A percentile compares a stretch with the other conserved stretches of the same genome.
These are phyloP conservation scores for Pichia sorboxylosa DNA, from an alignment of 1,139 yeast genomes.

Conservation along the genomic window DNA sequence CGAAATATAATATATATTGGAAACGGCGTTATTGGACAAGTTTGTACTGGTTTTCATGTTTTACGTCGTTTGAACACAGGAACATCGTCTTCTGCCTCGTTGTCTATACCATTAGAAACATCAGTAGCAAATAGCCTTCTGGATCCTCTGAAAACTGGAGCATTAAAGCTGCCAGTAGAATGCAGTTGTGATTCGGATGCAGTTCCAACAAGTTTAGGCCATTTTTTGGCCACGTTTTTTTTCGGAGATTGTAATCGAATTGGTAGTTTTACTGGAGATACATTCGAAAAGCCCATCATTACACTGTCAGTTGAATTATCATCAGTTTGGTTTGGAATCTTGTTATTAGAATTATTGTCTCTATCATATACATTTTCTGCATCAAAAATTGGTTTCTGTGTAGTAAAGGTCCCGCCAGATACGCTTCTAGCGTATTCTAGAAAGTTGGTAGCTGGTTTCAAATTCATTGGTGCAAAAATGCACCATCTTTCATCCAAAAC, in stretches of 20 bases:
- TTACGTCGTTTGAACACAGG: too few relatives aligned
- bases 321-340: too few relatives aligned
- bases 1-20: too few relatives aligned
- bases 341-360: background rate
- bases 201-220: constrained; percentile 26
- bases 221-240: constrained; percentile 21
- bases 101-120: too few relatives aligned
- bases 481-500: constrained; percentile 38
- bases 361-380: background rate
- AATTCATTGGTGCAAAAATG: constrained; percentile 29
- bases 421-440: constrained; percentile 26
- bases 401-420: constrained; percentile 15
- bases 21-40: too few relatives aligned
- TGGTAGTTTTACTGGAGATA: constrained; percentile 6
- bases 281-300: too few relatives aligned
- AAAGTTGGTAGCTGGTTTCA: constrained; percentile 25
- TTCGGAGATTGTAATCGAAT: constrained; percentile 24
- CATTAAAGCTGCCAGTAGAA: too few relatives aligned
- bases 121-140: too few relatives aligned
- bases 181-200: constrained; percentile 26
- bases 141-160: too few relatives aligned
- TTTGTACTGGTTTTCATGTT: too few relatives aligned
- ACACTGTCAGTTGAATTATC: too few relatives aligned
- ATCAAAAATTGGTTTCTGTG: constrained; percentile 5
- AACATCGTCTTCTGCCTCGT: too few relatives aligned